Percentiles rank a stretch among this genome's conserved stretches.
Evolutionary conservation across 1,284 basidiomycete genomes (phyloP).

Genomic region (Melanopsichium pennsylvanicum): DNA sequence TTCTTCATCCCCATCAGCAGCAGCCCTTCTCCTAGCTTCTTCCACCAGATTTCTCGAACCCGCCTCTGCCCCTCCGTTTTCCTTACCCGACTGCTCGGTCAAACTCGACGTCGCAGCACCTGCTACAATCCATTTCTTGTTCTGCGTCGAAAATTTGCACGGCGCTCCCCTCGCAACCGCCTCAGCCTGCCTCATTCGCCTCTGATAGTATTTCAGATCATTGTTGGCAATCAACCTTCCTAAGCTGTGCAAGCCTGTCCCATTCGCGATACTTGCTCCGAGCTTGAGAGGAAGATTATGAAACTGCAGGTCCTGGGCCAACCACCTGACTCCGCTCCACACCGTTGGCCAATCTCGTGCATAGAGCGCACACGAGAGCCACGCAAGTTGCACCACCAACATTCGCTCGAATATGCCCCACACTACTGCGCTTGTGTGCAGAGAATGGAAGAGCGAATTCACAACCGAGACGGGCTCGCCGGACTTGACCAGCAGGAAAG

Average conservation of each 20-base stretch:
- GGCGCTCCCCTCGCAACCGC: conserved; percentile 44
- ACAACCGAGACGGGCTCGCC: conserved; percentile 70
- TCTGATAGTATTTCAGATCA: conserved; percentile 53
- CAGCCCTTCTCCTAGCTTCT: conserved; percentile 1
- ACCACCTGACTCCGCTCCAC: conserved; percentile 45
- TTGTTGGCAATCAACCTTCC: conserved; percentile 43
- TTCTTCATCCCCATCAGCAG: conserved; percentile 28
- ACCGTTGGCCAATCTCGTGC: conserved; percentile 41
- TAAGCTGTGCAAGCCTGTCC: conserved; percentile 50
- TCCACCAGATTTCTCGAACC: conserved; percentile 2
- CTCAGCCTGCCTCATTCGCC: conserved; percentile 53
- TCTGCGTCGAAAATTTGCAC: conserved; percentile 16
- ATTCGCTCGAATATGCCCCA: conserved; percentile 52
- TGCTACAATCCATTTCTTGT: conserved; percentile 26
- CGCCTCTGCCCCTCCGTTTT: not conserved
- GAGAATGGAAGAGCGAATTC: conserved; percentile 77
- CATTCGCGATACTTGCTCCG: conserved; percentile 48
- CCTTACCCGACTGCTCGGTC: not conserved
- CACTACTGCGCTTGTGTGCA: conserved; percentile 70
- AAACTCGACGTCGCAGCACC: not conserved
- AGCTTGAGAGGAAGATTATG: conserved; percentile 57
- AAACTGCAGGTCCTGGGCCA: conserved; percentile 57
- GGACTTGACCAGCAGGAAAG: conserved; percentile 77
- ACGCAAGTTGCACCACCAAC: conserved; percentile 48
- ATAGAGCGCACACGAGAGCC: conserved; percentile 60